Evolutionary conservation across 83 land plant species (phyloP).

Genomic region (Thuja plicata): DNA sequence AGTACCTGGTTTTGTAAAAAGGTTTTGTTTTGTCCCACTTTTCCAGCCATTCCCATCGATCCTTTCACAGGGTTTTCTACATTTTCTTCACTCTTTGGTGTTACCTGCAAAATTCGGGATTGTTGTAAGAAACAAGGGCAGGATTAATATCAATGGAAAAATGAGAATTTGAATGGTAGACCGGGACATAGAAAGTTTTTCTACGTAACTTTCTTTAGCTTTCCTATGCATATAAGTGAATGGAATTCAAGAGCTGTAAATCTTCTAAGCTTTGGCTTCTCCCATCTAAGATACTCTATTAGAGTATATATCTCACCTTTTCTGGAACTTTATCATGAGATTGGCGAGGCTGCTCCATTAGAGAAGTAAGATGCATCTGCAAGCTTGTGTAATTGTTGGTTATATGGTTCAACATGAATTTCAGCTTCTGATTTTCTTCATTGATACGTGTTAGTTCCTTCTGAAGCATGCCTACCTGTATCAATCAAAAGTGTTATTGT

Average conservation of each 20-base stretch:
- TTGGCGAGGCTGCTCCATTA: conserved; percentile 28
- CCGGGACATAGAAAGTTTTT: background rate
- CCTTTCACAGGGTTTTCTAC: background rate
- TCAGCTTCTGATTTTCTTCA: conserved; percentile 64
- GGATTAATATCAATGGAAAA: background rate
- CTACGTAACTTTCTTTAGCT: background rate
- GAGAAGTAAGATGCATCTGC: conserved; percentile 43
- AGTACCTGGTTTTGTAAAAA: background rate
- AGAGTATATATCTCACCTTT: background rate
- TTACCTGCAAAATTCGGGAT: background rate
- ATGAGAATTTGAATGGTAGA: background rate
- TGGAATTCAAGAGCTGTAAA: background rate
- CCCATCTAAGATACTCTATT: too few species aligned
- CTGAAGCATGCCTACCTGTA: conserved; percentile 44
- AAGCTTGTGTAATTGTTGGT: conserved; percentile 49
- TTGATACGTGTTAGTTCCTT: conserved; percentile 51
- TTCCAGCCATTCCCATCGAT: background rate
- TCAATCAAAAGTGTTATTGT: background rate
- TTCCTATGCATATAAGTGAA: background rate
- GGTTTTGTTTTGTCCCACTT: background rate
- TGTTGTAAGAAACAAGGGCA: background rate
- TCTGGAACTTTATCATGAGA: background rate
- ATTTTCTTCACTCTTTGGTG: background rate
- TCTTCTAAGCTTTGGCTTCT: background rate
- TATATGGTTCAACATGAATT: conserved; percentile 45